Percentiles rank a stretch among this genome's conserved stretches.
Evolutionary conservation across 2,329 filamentous ascomycete species (phyloP).

Genomic region (Ceratocystis destructans): DNA sequence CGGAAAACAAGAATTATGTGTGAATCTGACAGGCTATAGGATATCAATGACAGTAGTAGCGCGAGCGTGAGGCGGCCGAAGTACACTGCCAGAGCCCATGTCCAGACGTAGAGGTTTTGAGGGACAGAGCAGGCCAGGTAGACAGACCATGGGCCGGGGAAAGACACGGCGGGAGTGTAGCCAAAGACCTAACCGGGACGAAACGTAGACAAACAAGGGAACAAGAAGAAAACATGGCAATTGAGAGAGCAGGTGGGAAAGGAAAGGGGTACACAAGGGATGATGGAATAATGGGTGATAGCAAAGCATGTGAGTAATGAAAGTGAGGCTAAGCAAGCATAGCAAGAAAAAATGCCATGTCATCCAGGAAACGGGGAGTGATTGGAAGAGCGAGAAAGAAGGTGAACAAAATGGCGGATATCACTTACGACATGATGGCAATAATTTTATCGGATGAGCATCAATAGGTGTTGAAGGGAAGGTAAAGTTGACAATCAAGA

Average conservation of each 20-base stretch:
- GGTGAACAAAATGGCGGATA: neutral
- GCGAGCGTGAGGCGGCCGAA: neutral
- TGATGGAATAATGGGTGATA: neutral
- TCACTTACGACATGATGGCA: constrained; percentile 7
- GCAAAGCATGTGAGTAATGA: neutral
- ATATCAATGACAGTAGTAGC: neutral
- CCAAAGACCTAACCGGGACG: neutral
- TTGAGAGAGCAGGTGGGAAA: neutral
- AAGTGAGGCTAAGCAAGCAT: neutral
- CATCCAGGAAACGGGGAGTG: neutral
- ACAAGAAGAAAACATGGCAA: neutral
- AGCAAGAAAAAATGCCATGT: neutral
- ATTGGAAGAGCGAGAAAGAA: neutral
- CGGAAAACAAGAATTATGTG: neutral
- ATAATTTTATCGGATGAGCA: neutral
- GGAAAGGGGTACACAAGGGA: neutral
- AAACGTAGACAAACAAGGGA: neutral
- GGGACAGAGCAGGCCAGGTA: neutral
- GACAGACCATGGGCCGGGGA: neutral
- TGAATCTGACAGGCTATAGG: neutral
- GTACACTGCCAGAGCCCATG: neutral
- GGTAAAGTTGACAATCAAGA: neutral
- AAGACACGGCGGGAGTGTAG: neutral
- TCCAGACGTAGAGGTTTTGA: neutral
- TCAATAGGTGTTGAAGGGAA: neutral